Evolutionary conservation across 2,329 filamentous ascomycete genomes (phyloP).

Genomic region (Grosmannia clavigera): DNA sequence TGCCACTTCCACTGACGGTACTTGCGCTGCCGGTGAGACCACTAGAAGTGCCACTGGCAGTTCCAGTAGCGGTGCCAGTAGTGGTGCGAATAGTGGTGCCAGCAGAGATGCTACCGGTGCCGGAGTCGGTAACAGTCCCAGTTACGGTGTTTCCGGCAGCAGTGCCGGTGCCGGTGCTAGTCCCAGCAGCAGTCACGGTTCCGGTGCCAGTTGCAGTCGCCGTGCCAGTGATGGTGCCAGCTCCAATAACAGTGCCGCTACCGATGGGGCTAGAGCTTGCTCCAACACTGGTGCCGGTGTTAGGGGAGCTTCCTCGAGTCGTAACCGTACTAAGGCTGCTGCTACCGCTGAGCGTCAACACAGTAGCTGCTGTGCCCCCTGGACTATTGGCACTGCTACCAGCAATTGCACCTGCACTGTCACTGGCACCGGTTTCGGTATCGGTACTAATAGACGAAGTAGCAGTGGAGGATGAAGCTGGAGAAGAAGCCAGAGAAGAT

Average conservation of each 20-base stretch:
- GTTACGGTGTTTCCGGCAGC: not conserved
- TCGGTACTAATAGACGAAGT: not conserved
- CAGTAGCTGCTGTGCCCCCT: too few species aligned
- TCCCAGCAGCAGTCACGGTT: not conserved
- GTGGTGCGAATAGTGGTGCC: not conserved
- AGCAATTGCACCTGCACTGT: not conserved
- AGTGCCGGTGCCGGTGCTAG: not conserved
- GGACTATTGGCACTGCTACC: not conserved
- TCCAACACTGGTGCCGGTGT: not conserved
- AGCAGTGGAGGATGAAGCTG: not conserved
- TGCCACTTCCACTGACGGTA: not conserved
- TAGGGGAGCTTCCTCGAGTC: not conserved
- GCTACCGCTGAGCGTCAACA: not conserved
- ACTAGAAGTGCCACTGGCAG: not conserved
- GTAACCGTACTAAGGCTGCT: not conserved
- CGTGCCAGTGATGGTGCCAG: not conserved
- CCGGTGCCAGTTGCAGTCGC: not conserved
- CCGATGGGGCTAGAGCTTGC: not conserved
- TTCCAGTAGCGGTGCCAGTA: not conserved
- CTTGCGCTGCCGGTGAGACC: too few species aligned
- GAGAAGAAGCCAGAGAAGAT: not conserved
- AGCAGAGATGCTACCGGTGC: not conserved
- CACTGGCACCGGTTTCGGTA: not conserved
- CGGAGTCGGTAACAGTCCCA: not conserved
- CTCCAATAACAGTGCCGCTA: not conserved